phyloP scores from a whole-genome alignment of 345 rosid genomes.

The Fremontodendron californicum region DNA sequence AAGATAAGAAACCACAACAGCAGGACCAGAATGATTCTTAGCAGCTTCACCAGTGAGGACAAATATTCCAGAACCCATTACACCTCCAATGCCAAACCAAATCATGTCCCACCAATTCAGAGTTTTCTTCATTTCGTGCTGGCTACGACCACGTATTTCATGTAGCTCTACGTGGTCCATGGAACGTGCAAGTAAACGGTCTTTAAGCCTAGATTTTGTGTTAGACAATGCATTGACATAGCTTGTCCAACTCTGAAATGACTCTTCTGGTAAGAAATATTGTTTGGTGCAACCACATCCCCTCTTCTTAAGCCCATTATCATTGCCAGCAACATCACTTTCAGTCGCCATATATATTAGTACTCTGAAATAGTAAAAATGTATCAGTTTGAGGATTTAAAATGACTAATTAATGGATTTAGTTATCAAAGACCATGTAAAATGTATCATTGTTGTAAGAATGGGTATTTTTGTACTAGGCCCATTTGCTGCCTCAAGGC shows the following conservation, averaged over 20 bases:
- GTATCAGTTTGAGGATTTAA: not conserved
- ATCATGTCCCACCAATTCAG: slow-evolving; percentile 65
- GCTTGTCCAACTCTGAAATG: slow-evolving; percentile 50
- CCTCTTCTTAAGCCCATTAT: slow-evolving; percentile 21
- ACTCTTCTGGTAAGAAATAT: slow-evolving; percentile 61
- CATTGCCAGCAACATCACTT: not conserved
- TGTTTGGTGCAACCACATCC: slow-evolving; percentile 30
- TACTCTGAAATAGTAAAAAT: not conserved
- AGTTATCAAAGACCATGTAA: not conserved
- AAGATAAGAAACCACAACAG: slow-evolving; percentile 44
- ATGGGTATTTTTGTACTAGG: not conserved
- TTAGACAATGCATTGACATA: slow-evolving; percentile 48
- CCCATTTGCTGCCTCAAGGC: not conserved
- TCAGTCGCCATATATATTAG: slow-evolving; percentile 23
- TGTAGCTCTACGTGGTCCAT: slow-evolving; percentile 45
- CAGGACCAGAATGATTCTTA: slow-evolving; percentile 45
- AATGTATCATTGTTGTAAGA: not conserved
- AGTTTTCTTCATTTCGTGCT: slow-evolving; percentile 50
- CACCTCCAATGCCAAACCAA: slow-evolving; percentile 63
- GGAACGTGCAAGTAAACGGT: slow-evolving; percentile 49
- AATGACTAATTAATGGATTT: not conserved
- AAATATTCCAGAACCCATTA: slow-evolving; percentile 63
- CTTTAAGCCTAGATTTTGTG: slow-evolving; percentile 49
- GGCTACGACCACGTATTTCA: slow-evolving; percentile 45
- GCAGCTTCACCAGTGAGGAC: slow-evolving; percentile 67